Conservation (phyloP, 805 yeast genomes). For the Torulaspora microellipsoides region DNA sequence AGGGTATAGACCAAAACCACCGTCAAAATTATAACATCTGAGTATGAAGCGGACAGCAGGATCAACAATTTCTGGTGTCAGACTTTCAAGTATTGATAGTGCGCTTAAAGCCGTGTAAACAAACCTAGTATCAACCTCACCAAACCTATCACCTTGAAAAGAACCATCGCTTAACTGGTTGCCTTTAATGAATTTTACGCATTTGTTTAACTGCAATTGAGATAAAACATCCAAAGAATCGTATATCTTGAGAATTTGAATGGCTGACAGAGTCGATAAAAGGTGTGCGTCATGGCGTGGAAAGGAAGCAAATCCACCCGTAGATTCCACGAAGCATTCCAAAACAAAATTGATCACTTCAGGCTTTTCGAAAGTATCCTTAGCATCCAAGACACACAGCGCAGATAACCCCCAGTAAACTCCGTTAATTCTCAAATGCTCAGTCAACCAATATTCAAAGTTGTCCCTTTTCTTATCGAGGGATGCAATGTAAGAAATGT, state of each 20-base stretch:
- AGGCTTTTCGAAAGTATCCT: constrained; percentile 51
- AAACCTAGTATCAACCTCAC: constrained; percentile 91
- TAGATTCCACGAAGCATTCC: constrained; percentile 52
- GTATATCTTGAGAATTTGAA: constrained; percentile 71
- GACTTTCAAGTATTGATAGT: constrained; percentile 60
- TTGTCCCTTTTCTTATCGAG: constrained; percentile 53
- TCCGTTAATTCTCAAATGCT: constrained; percentile 86
- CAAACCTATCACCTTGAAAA: constrained; percentile 85
- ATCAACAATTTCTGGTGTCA: constrained; percentile 51
- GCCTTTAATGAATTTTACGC: constrained; percentile 37
- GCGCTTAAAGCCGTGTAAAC: constrained; percentile 77
- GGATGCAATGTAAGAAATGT: constrained; percentile 51
- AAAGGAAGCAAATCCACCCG: constrained; percentile 86
- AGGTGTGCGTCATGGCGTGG: constrained; percentile 89
- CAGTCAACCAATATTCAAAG: constrained; percentile 81
- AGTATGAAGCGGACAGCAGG: constrained; percentile 63
- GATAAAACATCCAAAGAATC: constrained; percentile 48
- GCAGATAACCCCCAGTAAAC: constrained; percentile 94
- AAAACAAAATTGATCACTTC: constrained; percentile 67
- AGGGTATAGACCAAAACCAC: constrained; percentile 90
- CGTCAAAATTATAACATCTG: constrained; percentile 84
- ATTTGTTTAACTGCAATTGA: constrained; percentile 28
- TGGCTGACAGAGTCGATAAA: constrained; percentile 76
- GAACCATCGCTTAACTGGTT: constrained; percentile 54
- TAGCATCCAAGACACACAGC: constrained; percentile 52